These are phyloP conservation scores for Chlorella sp. DNA, from an alignment of 139 green algal genomes.

Conservation along the genomic window DNA sequence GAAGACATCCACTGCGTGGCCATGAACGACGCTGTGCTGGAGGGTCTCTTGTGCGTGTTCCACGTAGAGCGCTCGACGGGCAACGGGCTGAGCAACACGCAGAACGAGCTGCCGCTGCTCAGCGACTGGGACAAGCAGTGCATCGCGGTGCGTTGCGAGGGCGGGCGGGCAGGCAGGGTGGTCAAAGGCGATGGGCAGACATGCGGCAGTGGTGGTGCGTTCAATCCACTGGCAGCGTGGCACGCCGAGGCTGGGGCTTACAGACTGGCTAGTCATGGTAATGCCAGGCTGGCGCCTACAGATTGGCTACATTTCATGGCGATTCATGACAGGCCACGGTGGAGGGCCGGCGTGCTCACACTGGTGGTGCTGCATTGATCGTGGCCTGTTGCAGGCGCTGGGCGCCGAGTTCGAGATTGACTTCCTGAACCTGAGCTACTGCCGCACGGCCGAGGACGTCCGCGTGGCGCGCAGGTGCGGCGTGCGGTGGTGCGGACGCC, in stretches of 20 bases:
- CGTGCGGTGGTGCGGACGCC: too few relatives aligned
- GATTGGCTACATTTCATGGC: too few relatives aligned
- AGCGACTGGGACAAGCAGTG: constrained; percentile 67
- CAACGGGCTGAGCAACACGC: constrained; percentile 58
- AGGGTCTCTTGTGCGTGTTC: constrained; percentile 89
- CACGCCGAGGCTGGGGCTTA: too few relatives aligned
- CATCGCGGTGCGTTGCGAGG: constrained; percentile 15
- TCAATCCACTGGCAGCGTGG: too few relatives aligned
- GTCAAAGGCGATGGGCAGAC: too few relatives aligned
- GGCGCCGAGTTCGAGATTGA: constrained; percentile 61
- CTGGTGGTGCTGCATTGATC: neutral
- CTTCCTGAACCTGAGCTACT: constrained; percentile 76
- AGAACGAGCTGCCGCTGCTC: constrained; percentile 81
- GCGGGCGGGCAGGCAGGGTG: too few relatives aligned
- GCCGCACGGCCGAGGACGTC: constrained; percentile 63
- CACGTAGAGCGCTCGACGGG: constrained; percentile 67
- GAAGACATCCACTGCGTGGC: constrained; percentile 19
- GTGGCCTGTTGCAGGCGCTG: constrained; percentile 12
- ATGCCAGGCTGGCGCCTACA: too few relatives aligned
- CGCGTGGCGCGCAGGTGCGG: constrained; percentile 44
- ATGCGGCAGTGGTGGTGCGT: too few relatives aligned
- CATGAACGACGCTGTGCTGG: constrained; percentile 64
- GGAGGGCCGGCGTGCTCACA: neutral
- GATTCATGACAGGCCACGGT: too few relatives aligned
- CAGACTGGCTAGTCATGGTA: too few relatives aligned